Percentiles rank a stretch among this genome's conserved stretches.
These are phyloP conservation scores for Pecoramyces ruminantium DNA, from an alignment of 192 early-diverging fungal species.

Conservation along the genomic window DNA sequence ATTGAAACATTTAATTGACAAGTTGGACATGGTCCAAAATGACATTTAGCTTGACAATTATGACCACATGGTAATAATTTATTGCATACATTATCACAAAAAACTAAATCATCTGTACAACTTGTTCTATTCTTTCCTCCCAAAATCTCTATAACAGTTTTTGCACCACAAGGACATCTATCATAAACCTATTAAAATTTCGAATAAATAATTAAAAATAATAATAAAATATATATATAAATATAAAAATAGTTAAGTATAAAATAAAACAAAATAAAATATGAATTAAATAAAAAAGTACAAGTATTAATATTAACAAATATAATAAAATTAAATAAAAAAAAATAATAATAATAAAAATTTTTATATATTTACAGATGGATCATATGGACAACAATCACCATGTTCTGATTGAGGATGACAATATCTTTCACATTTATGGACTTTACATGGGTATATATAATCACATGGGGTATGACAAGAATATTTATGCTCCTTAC, in stretches of 20 bases:
- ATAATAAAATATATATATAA: conserved; percentile 9
- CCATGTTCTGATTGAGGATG: conserved; percentile 22
- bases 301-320: conserved; percentile 13
- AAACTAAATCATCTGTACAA: neutral
- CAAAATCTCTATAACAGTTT: neutral
- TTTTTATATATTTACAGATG: conserved; percentile 16
- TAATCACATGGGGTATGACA: conserved; percentile 27
- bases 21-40: conserved; percentile 23
- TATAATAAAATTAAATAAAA: conserved; percentile 26
- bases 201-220: neutral
- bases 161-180: conserved; percentile 1
- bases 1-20: conserved; percentile 28
- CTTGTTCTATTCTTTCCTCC: conserved; percentile 1
- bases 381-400: conserved; percentile 30
- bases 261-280: too few species aligned
- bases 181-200: neutral
- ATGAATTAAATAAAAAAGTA: conserved; percentile 31
- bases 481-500: conserved; percentile 28
- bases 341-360: conserved; percentile 26
- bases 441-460: conserved; percentile 25
- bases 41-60: conserved; percentile 1
- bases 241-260: too few species aligned
- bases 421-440: conserved; percentile 27
- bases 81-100: neutral
- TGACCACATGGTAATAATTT: conserved; percentile 1